phyloP scores from a whole-genome alignment of 306 rosid genomes.

The Crotalaria pallida region DNA sequence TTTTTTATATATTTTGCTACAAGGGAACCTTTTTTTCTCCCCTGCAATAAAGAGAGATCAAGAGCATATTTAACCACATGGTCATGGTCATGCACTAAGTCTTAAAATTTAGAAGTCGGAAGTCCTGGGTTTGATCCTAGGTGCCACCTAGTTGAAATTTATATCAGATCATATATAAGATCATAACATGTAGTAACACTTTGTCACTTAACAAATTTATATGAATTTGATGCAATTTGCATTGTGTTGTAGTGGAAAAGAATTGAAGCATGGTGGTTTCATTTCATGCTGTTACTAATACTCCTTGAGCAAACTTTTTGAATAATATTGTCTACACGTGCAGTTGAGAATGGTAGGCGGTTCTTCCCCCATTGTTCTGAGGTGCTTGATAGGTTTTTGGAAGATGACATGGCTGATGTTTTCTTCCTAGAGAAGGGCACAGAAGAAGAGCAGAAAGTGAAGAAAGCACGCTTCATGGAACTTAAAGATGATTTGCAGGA shows the following conservation, averaged over 20 bases:
- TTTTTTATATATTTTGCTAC: no score
- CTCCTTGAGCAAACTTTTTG: conserved; percentile 1
- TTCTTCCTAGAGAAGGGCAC: conserved; percentile 68
- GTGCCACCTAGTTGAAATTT: no score
- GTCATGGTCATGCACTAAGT: no score
- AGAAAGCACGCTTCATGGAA: conserved; percentile 76
- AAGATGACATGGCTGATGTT: conserved; percentile 61
- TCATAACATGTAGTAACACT: background rate
- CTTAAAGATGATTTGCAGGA: conserved; percentile 82
- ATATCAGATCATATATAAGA: background rate
- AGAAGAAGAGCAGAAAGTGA: conserved; percentile 58
- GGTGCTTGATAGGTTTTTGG: conserved; percentile 74
- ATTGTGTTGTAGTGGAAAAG: background rate
- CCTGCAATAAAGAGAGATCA: no score
- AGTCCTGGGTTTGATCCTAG: no score
- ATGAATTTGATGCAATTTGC: conserved; percentile 12
- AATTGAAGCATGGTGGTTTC: background rate
- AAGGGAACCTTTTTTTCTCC: no score
- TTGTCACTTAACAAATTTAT: background rate
- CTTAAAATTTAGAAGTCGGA: no score
- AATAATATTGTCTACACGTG: conserved; percentile 6
- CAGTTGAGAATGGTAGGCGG: conserved; percentile 83
- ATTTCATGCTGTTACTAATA: background rate
- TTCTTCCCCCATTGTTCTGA: conserved; percentile 94
- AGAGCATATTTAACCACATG: no score